Evolutionary conservation across 139 green algal species (phyloP).

Genomic region (Chlamydomonas eustigma): DNA sequence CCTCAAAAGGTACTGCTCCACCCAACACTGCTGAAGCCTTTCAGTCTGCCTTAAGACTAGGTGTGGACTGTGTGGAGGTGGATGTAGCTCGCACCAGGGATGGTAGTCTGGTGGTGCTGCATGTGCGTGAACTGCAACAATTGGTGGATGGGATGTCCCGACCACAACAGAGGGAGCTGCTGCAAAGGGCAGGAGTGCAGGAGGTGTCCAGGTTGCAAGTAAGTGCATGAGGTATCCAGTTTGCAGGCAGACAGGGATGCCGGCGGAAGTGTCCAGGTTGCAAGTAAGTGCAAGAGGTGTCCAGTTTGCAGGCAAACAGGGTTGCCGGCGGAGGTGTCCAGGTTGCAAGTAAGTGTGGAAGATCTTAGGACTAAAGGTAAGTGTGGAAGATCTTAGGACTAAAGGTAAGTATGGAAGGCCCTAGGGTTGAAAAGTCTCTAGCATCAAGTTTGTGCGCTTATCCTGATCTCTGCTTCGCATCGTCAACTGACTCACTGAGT

Average conservation of each 20-base stretch:
- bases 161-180: background rate
- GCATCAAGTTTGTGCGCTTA: no score
- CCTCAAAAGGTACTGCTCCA: slow-evolving; percentile 25
- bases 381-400: no score
- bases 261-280: background rate
- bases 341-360: background rate
- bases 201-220: background rate
- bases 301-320: no score
- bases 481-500: no score
- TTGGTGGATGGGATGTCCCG: slow-evolving; percentile 10
- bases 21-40: slow-evolving; percentile 51
- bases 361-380: no score
- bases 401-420: no score
- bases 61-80: slow-evolving; percentile 49
- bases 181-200: background rate
- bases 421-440: background rate
- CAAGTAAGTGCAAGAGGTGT: background rate
- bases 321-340: background rate
- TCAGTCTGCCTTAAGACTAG: slow-evolving; percentile 28
- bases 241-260: no score
- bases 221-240: no score
- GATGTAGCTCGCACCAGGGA: slow-evolving; percentile 16
- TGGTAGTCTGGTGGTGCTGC: slow-evolving; percentile 48
- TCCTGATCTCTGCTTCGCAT: no score
- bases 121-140: slow-evolving; percentile 50